phyloP scores from a whole-genome alignment of 495 filamentous ascomycete genomes.

The Penicillium manginii region DNA sequence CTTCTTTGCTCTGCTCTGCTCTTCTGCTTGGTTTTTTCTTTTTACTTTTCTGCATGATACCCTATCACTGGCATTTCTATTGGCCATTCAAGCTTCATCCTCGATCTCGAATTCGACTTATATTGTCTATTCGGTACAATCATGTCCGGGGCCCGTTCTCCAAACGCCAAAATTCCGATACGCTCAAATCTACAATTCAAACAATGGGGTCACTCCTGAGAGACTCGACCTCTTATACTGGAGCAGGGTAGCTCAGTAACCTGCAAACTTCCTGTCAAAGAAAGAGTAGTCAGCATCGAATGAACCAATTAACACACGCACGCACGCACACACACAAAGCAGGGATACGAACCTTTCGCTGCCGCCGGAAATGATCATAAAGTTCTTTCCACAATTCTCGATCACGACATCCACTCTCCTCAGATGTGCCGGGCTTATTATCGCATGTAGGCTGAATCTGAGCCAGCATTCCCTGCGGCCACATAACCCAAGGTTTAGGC shows the following conservation, averaged over 20 bases:
- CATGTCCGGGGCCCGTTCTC: background rate
- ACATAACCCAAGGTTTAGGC: conserved; percentile 78
- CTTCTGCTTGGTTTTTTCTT: background rate
- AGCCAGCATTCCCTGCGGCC: conserved; percentile 55
- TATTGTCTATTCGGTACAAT: background rate
- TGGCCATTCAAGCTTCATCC: background rate
- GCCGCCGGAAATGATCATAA: conserved; percentile 67
- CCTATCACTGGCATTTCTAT: background rate
- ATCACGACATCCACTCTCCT: conserved; percentile 61
- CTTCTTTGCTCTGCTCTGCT: background rate
- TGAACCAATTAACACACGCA: background rate
- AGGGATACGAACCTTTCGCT: conserved; percentile 57
- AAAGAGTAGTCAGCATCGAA: background rate
- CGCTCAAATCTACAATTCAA: background rate
- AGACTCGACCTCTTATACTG: conserved; percentile 28
- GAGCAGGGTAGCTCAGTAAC: conserved; percentile 52
- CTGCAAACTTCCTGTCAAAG: conserved; percentile 49
- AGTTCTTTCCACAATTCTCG: conserved; percentile 71
- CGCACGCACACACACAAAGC: background rate
- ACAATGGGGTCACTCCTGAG: background rate
- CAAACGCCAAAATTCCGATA: background rate
- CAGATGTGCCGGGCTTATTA: conserved; percentile 45
- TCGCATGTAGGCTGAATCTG: conserved; percentile 65
- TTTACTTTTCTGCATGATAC: conserved; percentile 8
- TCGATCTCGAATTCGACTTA: background rate